These are phyloP conservation scores for Mortierella sp. DNA, from an alignment of 371 early-diverging fungal genomes.

Conservation along the genomic window DNA sequence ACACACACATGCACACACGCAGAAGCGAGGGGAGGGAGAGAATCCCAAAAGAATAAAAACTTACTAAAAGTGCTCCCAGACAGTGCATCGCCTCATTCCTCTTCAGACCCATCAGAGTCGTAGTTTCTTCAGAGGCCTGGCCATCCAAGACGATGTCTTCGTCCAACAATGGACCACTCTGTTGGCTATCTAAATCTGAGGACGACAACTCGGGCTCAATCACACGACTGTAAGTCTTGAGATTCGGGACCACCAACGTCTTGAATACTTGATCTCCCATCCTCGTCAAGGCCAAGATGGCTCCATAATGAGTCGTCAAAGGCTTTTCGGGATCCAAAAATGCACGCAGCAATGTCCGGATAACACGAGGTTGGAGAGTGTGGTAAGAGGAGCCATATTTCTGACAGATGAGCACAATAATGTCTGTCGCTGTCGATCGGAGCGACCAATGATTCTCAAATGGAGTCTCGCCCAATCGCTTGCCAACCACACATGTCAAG, in stretches of 20 bases:
- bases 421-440: slow-evolving; percentile 79
- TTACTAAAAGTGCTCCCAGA: slow-evolving; percentile 37
- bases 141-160: slow-evolving; percentile 18
- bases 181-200: slow-evolving; percentile 12
- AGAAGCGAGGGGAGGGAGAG: too few relatives aligned
- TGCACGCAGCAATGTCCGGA: slow-evolving; percentile 88
- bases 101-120: background rate
- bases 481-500: slow-evolving; percentile 95
- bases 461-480: slow-evolving; percentile 75
- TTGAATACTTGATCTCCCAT: slow-evolving; percentile 85
- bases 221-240: slow-evolving; percentile 67
- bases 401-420: slow-evolving; percentile 77
- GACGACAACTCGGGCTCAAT: slow-evolving; percentile 42
- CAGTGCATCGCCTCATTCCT: slow-evolving; percentile 36
- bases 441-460: slow-evolving; percentile 86
- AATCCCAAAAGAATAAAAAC: background rate
- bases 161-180: slow-evolving; percentile 30
- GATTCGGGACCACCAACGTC: slow-evolving; percentile 81
- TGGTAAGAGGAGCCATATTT: slow-evolving; percentile 84
- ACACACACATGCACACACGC: too few relatives aligned
- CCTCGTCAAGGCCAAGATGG: slow-evolving; percentile 80
- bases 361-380: slow-evolving; percentile 87
- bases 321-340: slow-evolving; percentile 89
- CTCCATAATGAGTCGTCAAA: slow-evolving; percentile 89
- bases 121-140: background rate